Percentiles rank a stretch among this genome's conserved stretches.
Evolutionary conservation across 768 basidiomycete genomes (phyloP).

Genomic region (Paxillus involutus): DNA sequence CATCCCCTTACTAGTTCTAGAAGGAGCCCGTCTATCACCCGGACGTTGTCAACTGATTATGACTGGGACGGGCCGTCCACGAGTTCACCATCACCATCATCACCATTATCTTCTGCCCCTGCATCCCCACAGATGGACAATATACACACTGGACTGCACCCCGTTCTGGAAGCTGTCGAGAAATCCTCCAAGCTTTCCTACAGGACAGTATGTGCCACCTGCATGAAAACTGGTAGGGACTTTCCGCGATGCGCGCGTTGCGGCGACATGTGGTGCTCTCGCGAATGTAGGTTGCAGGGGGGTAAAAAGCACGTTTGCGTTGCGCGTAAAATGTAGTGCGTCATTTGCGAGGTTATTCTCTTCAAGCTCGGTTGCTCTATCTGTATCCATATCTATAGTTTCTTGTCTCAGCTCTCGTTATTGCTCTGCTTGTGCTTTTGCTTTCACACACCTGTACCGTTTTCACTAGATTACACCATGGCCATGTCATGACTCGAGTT

Average conservation of each 20-base stretch:
- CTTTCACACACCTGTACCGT: background rate
- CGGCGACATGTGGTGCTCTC: slow-evolving; percentile 61
- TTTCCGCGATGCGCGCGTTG: slow-evolving; percentile 66
- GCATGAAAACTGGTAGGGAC: slow-evolving; percentile 50
- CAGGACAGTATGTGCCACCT: slow-evolving; percentile 47
- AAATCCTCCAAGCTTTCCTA: slow-evolving; percentile 49
- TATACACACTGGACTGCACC: slow-evolving; percentile 28
- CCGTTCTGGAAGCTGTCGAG: slow-evolving; percentile 53
- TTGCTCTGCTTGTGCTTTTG: background rate
- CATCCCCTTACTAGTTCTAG: slow-evolving; percentile 13
- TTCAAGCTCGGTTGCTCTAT: background rate
- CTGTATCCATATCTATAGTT: background rate
- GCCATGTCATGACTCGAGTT: background rate
- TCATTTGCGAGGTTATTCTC: background rate
- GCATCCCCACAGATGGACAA: slow-evolving; percentile 21
- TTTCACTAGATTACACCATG: background rate
- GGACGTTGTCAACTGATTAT: slow-evolving; percentile 34
- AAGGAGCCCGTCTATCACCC: slow-evolving; percentile 41
- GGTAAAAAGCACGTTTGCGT: slow-evolving; percentile 53
- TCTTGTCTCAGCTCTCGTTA: background rate
- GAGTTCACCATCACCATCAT: background rate
- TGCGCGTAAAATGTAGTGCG: slow-evolving; percentile 9
- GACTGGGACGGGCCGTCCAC: slow-evolving; percentile 12
- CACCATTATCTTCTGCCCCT: slow-evolving; percentile 9
- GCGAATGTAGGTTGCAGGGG: slow-evolving; percentile 54